Conservation (phyloP, 108 stramenopile genomes). For the Chaetoceros tenuissimus region DNA sequence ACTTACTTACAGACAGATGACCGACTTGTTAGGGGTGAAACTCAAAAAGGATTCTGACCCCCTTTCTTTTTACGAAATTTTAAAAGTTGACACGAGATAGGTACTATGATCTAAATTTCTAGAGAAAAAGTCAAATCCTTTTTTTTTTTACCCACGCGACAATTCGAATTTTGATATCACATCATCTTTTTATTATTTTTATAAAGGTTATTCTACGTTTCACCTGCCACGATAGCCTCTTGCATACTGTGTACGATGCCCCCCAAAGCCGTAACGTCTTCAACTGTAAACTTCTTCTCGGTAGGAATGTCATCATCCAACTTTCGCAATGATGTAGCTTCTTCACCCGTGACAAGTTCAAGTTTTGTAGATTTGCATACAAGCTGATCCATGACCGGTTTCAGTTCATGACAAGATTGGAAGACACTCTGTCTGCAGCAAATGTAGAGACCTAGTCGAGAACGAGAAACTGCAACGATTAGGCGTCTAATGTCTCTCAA, state of each 20-base stretch:
- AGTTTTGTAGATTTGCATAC: constrained; percentile 38
- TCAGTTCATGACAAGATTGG: constrained; percentile 62
- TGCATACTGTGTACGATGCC: constrained; percentile 76
- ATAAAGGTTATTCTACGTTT: too few species aligned
- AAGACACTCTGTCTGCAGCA: constrained; percentile 73
- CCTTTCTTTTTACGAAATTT: too few species aligned
- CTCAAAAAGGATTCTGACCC: too few species aligned
- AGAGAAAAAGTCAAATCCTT: too few species aligned
- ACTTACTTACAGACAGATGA: too few species aligned
- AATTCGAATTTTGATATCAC: too few species aligned
- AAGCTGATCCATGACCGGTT: constrained; percentile 59
- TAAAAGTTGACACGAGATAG: too few species aligned
- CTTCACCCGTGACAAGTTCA: constrained; percentile 66
- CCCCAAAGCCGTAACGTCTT: constrained; percentile 66
- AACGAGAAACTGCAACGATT: constrained; percentile 93
- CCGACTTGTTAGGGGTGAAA: too few species aligned
- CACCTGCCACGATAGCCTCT: too few species aligned
- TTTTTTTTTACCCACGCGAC: too few species aligned
- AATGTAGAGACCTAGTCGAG: constrained; percentile 94
- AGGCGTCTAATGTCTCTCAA: constrained; percentile 93
- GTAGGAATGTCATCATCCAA: constrained; percentile 24
- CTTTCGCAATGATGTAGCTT: constrained; percentile 41
- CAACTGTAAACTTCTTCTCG: constrained; percentile 46
- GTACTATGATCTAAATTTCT: too few species aligned
- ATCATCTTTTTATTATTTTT: too few species aligned